Conservation (phyloP, 2,329 filamentous ascomycete species). For the Aspergillus ruber region DNA sequence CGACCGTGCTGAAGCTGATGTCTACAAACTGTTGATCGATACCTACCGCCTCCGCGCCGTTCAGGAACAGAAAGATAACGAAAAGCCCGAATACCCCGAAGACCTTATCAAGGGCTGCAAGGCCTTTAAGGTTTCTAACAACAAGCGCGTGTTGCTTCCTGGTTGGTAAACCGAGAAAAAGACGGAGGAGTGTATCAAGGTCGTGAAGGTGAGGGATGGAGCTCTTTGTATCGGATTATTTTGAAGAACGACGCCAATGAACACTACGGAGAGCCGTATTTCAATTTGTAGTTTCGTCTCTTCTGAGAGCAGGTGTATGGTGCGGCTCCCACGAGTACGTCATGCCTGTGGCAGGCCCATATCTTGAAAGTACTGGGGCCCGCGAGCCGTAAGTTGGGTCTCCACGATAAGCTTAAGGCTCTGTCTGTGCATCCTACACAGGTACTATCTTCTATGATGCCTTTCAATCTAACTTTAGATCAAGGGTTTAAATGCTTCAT, state of each 20-base stretch:
- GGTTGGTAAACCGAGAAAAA: constrained; percentile 3
- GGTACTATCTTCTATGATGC: too few species aligned
- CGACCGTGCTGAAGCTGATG: neutral
- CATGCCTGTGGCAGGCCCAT: neutral
- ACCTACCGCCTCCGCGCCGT: neutral
- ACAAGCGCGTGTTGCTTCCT: neutral
- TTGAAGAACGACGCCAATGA: neutral
- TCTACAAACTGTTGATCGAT: neutral
- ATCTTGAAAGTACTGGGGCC: neutral
- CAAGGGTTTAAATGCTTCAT: too few species aligned
- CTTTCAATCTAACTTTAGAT: too few species aligned
- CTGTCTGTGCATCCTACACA: too few species aligned
- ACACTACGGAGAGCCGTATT: constrained; percentile 1
- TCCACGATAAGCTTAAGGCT: too few species aligned
- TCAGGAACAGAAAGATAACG: neutral
- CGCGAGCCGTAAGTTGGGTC: neutral
- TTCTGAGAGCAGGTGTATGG: constrained; percentile 8
- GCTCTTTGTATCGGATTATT: neutral
- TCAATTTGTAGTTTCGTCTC: constrained; percentile 4
- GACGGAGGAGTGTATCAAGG: neutral
- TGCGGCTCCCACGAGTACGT: neutral
- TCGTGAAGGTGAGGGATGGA: neutral
- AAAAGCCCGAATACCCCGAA: neutral
- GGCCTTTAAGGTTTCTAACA: neutral
- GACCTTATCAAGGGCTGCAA: neutral